phyloP scores from a whole-genome alignment of 257 asterid genomes.

The Fraxinus quadrangulata region DNA sequence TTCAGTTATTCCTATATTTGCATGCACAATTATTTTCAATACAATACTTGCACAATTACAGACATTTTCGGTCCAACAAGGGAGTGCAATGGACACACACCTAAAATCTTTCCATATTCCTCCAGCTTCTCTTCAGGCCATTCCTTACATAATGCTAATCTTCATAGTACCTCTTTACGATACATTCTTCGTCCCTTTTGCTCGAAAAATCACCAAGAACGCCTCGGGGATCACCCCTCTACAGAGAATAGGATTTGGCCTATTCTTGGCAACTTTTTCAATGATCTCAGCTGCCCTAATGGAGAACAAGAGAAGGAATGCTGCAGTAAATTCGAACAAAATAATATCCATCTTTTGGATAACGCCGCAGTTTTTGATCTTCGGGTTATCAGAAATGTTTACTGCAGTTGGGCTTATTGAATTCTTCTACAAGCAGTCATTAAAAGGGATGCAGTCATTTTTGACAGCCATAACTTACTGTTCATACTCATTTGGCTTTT shows the following conservation, averaged over 20 bases:
- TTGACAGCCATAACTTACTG: slow-evolving; percentile 80
- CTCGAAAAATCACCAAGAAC: slow-evolving; percentile 61
- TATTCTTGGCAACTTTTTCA: slow-evolving; percentile 69
- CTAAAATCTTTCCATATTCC: slow-evolving; percentile 71
- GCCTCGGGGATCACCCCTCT: slow-evolving; percentile 69
- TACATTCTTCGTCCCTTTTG: slow-evolving; percentile 71
- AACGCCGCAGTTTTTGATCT: slow-evolving; percentile 78
- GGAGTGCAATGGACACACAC: slow-evolving; percentile 74
- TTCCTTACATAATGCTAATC: slow-evolving; percentile 78
- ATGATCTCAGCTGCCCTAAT: slow-evolving; percentile 81
- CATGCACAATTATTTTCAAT: slow-evolving; percentile 90
- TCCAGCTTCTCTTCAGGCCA: slow-evolving; percentile 93
- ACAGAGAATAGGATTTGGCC: slow-evolving; percentile 78
- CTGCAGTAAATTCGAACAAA: slow-evolving; percentile 18
- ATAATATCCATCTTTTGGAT: slow-evolving; percentile 75
- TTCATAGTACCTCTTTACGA: slow-evolving; percentile 82
- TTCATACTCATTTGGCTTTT: slow-evolving; percentile 87
- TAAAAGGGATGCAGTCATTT: slow-evolving; percentile 72
- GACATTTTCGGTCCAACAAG: slow-evolving; percentile 97
- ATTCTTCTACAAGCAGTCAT: slow-evolving; percentile 76
- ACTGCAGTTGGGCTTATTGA: slow-evolving; percentile 88
- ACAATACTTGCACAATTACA: slow-evolving; percentile 91
- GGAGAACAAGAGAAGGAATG: slow-evolving; percentile 59
- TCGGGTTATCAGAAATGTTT: slow-evolving; percentile 87
- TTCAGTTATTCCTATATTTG: slow-evolving; percentile 72